Evolutionary conservation across 2,329 filamentous ascomycete genomes (phyloP), one percentile per base, ranked within the genome.

Genomic region (Uncinocarpus reesii): DNA sequence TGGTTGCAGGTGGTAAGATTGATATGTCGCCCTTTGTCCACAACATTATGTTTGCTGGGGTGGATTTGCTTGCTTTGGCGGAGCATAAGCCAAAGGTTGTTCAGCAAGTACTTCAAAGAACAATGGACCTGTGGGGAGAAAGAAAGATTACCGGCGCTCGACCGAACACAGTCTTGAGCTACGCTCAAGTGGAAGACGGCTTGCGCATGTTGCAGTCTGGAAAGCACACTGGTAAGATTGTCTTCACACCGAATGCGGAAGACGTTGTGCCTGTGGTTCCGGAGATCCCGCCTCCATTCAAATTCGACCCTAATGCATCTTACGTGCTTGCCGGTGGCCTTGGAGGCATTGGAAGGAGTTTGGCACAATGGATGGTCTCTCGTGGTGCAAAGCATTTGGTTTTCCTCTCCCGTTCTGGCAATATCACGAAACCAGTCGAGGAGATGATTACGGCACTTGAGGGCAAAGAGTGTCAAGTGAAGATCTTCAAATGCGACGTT

Each of bases 341-440:
- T 8, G 57, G 58, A 31, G 62, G 57, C 18, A 45, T 63, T 29
- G 55, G 55, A 13, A 47, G 56, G 10, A 53, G 52, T 43, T 53
- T 59, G 44, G 53, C 52, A 4, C 34, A 38, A 43, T 57, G 57
- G 55, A 58, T 61, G 55, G 54, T 54, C 6, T 40, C 45, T 3
- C 50, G 54, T 31, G 58, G 62, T 5, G 62, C 60, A 7, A 55
- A 52, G 28, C 37, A 63, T 47, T 32, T 65, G 7, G 50, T 63
- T n/a, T 54, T 62, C 37, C 48, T 63, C n/a, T 64, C 61, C 15
- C 53, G 61, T 8, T 55, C 57, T 16, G 59, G 54, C 8, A 49
- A 48, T 20, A 41, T 51, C 6, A 53, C 47, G 6, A 36, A 54
- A 4, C 42, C 52, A 7, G 54, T 56, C n/a, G 23, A 52, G 32